A percentile compares a stretch with the other conserved stretches of the same genome.
Evolutionary conservation across 2,329 filamentous ascomycete species (phyloP).

Genomic region (Aspergillus sp.): DNA sequence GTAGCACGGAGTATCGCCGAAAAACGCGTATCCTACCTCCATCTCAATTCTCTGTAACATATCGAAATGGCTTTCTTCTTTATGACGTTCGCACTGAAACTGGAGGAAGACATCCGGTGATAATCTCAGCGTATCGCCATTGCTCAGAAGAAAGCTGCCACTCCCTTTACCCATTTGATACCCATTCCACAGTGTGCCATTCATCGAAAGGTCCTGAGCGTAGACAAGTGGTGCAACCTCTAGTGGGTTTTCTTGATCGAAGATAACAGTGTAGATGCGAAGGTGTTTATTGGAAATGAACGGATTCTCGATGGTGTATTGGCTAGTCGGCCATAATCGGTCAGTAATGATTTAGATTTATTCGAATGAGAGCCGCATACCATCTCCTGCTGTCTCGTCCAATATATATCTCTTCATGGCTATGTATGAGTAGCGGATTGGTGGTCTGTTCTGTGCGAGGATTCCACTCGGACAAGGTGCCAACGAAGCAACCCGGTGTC

Average conservation of each 20-base stretch:
- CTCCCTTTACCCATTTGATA: constrained; percentile 27
- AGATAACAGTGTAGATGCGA: constrained; percentile 39
- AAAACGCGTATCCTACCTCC: constrained; percentile 17
- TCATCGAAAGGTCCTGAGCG: constrained; percentile 38
- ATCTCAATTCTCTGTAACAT: constrained; percentile 29
- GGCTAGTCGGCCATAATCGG: constrained; percentile 16
- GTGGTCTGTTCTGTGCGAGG: constrained; percentile 7
- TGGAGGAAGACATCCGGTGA: constrained; percentile 16
- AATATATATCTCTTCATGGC: constrained; percentile 29
- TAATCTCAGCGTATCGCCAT: constrained; percentile 33
- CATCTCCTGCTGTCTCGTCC: constrained; percentile 31
- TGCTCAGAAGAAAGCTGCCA: constrained; percentile 31
- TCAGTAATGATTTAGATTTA: constrained; percentile 1
- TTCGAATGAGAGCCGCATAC: constrained; percentile 11
- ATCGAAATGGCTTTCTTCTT: constrained; percentile 14
- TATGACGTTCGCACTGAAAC: constrained; percentile 10
- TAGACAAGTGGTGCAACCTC: constrained; percentile 40
- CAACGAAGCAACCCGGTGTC: constrained; percentile 9
- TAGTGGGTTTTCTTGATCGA: constrained; percentile 32
- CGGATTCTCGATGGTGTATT: constrained; percentile 28
- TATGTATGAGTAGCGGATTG: constrained; percentile 18
- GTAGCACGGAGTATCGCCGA: neutral
- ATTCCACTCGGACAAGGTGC: constrained; percentile 18
- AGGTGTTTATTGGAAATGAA: constrained; percentile 38
- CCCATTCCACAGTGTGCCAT: constrained; percentile 38